Evolutionary conservation across 1,284 basidiomycete species (phyloP).

Genomic region (Blastosporella zonata): DNA sequence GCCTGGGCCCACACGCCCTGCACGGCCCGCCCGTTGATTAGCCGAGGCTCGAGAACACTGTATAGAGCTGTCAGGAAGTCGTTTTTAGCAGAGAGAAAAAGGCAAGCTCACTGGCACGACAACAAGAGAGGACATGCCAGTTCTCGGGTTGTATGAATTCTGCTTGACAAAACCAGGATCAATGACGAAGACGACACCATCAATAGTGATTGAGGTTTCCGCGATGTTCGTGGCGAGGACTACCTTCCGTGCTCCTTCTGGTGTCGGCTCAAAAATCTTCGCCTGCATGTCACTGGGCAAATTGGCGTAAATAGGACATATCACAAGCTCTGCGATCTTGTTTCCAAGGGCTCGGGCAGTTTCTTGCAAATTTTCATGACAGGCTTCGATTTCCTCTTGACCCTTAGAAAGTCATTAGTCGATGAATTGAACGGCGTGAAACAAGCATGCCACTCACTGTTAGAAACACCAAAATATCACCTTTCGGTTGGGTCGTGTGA

Average conservation of each 20-base stretch:
- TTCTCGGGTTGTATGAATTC: conserved; percentile 94
- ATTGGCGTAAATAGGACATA: conserved; percentile 98
- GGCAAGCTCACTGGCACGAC: conserved; percentile 80
- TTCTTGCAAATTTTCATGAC: conserved; percentile 93
- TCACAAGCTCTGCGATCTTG: conserved; percentile 91
- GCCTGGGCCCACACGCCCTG: conserved; percentile 97
- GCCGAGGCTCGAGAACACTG: conserved; percentile 96
- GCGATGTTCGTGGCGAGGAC: conserved; percentile 99
- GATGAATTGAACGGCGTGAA: not conserved
- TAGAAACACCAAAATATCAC: conserved; percentile 97
- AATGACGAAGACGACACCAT: conserved; percentile 97
- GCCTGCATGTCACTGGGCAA: conserved; percentile 98
- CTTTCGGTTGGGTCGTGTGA: conserved; percentile 96
- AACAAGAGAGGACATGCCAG: conserved; percentile 93
- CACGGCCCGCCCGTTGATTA: conserved; percentile 95
- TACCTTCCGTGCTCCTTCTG: conserved; percentile 93
- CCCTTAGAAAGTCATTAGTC: conserved; percentile 48
- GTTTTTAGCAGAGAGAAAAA: not conserved
- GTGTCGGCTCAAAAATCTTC: conserved; percentile 99
- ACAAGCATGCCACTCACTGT: conserved; percentile 54
- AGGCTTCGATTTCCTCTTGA: conserved; percentile 98
- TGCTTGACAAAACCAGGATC: conserved; percentile 98
- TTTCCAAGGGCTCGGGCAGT: conserved; percentile 93
- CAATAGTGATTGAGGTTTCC: conserved; percentile 97
- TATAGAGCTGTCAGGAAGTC: conserved; percentile 3